These are phyloP conservation scores for Discostella stelligeroides DNA, from an alignment of 108 stramenopile genomes.

Conservation along the genomic window DNA sequence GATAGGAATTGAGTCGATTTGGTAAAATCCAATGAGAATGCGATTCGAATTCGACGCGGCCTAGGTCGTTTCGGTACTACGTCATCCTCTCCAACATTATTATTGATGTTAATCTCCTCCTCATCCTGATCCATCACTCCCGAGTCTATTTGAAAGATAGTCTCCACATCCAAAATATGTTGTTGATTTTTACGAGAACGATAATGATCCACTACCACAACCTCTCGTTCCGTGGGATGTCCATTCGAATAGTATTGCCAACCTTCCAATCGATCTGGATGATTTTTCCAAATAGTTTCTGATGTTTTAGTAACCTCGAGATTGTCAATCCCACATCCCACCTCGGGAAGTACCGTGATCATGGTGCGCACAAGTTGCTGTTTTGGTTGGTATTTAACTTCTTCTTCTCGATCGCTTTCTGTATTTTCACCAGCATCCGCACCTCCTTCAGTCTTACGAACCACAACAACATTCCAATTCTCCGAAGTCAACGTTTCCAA, in stretches of 20 bases:
- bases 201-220: not conserved
- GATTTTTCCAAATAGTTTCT: not conserved
- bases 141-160: conserved; percentile 26
- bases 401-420: not conserved
- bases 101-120: not conserved
- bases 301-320: conserved; percentile 60
- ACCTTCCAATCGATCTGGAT: not conserved
- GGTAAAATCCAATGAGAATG: conserved; percentile 23
- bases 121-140: conserved; percentile 8
- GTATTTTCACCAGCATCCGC: not conserved
- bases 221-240: not conserved
- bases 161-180: conserved; percentile 26
- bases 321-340: conserved; percentile 82
- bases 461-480: not conserved
- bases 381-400: not conserved
- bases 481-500: conserved; percentile 19
- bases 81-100: not conserved
- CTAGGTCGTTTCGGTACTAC: too few species aligned
- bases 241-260: not conserved
- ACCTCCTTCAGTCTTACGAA: too few species aligned
- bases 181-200: not conserved
- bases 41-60: conserved; percentile 34
- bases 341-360: conserved; percentile 66
- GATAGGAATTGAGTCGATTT: conserved; percentile 3
- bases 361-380: conserved; percentile 44